Percentiles rank a stretch among this genome's conserved stretches.
These are phyloP conservation scores for Golubevia sp. DNA, from an alignment of 1,284 basidiomycete species.

Conservation along the genomic window DNA sequence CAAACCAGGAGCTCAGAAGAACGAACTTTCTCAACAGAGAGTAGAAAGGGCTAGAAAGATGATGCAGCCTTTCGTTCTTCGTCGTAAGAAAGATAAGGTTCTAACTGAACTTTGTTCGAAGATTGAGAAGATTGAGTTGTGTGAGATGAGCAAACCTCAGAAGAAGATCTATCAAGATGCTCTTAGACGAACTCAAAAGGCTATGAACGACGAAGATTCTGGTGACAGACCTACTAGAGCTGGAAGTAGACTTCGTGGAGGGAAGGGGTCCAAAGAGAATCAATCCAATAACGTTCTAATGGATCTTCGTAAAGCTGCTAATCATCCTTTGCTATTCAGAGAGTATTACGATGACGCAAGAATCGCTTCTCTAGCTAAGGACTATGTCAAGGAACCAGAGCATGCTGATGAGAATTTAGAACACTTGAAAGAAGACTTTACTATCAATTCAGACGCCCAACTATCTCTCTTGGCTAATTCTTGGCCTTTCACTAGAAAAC, in stretches of 20 bases:
- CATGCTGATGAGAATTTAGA: constrained; percentile 48
- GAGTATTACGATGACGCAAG: constrained; percentile 78
- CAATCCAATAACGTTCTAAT: constrained; percentile 76
- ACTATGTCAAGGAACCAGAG: constrained; percentile 86
- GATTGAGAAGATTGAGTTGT: constrained; percentile 88
- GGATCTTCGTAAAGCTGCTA: constrained; percentile 93
- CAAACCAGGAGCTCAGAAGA: constrained; percentile 82
- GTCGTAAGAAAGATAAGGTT: constrained; percentile 85
- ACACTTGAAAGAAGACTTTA: constrained; percentile 55
- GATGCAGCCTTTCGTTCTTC: constrained; percentile 98
- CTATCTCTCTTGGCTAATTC: constrained; percentile 33
- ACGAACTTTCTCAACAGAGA: constrained; percentile 83
- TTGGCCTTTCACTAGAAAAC: constrained; percentile 66
- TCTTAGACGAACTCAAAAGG: constrained; percentile 80
- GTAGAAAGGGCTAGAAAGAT: constrained; percentile 95
- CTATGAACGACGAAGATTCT: constrained; percentile 69
- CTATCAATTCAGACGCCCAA: constrained; percentile 59
- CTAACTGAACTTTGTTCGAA: constrained; percentile 90
- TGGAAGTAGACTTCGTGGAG: constrained; percentile 9
- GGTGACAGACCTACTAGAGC: constrained; percentile 54
- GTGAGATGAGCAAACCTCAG: constrained; percentile 86
- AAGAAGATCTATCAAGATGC: constrained; percentile 82
- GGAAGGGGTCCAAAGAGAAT: constrained; percentile 16
- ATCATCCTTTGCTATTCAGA: constrained; percentile 94
- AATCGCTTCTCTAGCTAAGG: constrained; percentile 76